A percentile compares a stretch with the other conserved stretches of the same genome.
Conservation (phyloP, 805 yeast species). For the Spathaspora hagerdaliae region DNA sequence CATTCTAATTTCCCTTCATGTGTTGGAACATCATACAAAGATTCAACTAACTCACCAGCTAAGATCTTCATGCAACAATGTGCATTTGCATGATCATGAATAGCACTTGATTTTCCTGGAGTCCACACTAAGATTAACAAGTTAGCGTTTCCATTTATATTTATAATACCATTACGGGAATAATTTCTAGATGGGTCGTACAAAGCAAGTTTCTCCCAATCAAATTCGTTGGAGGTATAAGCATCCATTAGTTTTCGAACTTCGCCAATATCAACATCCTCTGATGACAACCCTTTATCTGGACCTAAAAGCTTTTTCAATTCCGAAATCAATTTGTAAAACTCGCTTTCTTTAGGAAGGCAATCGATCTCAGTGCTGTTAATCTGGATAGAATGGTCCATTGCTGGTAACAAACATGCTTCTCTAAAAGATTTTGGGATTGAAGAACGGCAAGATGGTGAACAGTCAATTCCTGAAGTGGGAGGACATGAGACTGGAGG, state of each 20-base stretch:
- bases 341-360: conserved; percentile 11
- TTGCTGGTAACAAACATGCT: neutral
- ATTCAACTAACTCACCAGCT: conserved; percentile 55
- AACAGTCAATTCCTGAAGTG: neutral
- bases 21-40: conserved; percentile 49
- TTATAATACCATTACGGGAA: conserved; percentile 68
- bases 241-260: conserved; percentile 43
- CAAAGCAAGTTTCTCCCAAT: conserved; percentile 59
- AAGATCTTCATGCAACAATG: conserved; percentile 73
- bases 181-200: conserved; percentile 49
- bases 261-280: conserved; percentile 50
- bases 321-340: conserved; percentile 23
- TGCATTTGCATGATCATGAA: conserved; percentile 75
- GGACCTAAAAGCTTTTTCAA: conserved; percentile 22
- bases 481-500: conserved; percentile 3
- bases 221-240: conserved; percentile 45
- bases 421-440: neutral
- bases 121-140: conserved; percentile 66
- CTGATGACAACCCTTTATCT: conserved; percentile 33
- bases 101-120: conserved; percentile 58
- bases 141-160: conserved; percentile 69
- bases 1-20: conserved; percentile 23
- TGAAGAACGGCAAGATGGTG: neutral
- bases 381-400: conserved; percentile 6
- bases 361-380: conserved; percentile 6